phyloP scores from a whole-genome alignment of 2,329 filamentous ascomycete species.

The Aspergillus sp. region DNA sequence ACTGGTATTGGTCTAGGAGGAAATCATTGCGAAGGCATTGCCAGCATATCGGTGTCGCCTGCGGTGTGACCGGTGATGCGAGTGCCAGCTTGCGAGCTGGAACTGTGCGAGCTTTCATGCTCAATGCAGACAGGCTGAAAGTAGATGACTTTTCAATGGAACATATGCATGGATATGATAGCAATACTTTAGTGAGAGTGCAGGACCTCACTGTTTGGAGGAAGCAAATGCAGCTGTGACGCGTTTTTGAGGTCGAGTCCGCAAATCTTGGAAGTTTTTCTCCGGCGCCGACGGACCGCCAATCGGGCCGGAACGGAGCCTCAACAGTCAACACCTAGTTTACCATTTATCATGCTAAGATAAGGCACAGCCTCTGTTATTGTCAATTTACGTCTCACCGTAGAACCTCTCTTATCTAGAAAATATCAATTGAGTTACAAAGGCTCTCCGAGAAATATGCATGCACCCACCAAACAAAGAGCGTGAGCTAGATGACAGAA shows the following conservation, averaged over 20 bases:
- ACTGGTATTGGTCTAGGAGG: slow-evolving; percentile 21
- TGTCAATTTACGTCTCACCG: neutral
- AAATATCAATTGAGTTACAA: slow-evolving; percentile 15
- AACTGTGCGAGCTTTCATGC: slow-evolving; percentile 40
- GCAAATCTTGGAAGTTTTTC: slow-evolving; percentile 17
- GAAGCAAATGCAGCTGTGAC: neutral
- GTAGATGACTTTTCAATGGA: neutral
- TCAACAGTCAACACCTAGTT: neutral
- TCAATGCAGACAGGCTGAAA: slow-evolving; percentile 14
- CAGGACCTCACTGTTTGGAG: neutral
- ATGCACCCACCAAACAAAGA: slow-evolving; percentile 12
- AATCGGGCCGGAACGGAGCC: slow-evolving; percentile 23
- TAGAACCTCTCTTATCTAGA: slow-evolving; percentile 17
- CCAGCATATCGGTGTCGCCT: slow-evolving; percentile 37
- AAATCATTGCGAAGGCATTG: slow-evolving; percentile 43
- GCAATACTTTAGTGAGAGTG: neutral
- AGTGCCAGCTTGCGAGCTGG: slow-evolving; percentile 38
- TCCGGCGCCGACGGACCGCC: slow-evolving; percentile 12
- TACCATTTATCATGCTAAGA: too few relatives aligned
- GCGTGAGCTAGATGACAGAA: slow-evolving; percentile 12
- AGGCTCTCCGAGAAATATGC: slow-evolving; percentile 3
- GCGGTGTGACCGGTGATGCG: slow-evolving; percentile 30
- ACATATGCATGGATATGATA: neutral
- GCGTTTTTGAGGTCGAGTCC: slow-evolving; percentile 7
- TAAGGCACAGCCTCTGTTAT: neutral